phyloP scores from a whole-genome alignment of 345 rosid species.

The Brassica juncea region DNA sequence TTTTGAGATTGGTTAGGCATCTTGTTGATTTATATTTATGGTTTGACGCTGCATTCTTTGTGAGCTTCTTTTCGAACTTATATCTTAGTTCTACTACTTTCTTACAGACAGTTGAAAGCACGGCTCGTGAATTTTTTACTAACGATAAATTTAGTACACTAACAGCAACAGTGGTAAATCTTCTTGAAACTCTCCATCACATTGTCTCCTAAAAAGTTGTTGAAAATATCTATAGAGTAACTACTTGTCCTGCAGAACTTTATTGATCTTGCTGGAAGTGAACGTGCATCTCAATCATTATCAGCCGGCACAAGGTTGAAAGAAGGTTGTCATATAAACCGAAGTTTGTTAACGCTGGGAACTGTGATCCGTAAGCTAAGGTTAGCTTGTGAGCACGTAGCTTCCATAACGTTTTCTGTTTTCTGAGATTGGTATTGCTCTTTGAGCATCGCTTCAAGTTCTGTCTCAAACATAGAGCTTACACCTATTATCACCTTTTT shows the following conservation, averaged over 20 bases:
- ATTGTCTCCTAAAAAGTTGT: not conserved
- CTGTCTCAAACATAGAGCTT: not conserved
- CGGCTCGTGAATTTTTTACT: constrained; percentile 60
- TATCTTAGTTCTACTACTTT: constrained; percentile 10
- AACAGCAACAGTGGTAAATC: constrained; percentile 75
- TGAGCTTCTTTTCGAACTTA: not conserved
- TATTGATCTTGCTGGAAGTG: constrained; percentile 96
- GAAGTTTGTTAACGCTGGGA: constrained; percentile 89
- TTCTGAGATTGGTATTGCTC: constrained; percentile 9
- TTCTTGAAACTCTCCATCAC: not conserved
- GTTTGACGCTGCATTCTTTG: constrained; percentile 12
- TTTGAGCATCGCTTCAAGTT: not conserved
- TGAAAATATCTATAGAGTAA: not conserved
- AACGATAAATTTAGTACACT: constrained; percentile 72
- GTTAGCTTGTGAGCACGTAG: constrained; percentile 45
- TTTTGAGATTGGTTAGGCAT: constrained; percentile 74
- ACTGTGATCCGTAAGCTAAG: constrained; percentile 94
- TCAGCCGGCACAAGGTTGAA: constrained; percentile 89
- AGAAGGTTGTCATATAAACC: constrained; percentile 95
- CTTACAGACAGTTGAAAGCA: constrained; percentile 81
- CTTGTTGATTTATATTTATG: constrained; percentile 2
- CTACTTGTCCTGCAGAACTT: constrained; percentile 57
- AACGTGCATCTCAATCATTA: constrained; percentile 90
- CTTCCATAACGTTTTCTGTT: constrained; percentile 8
- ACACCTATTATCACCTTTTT: not conserved